These are phyloP conservation scores for Apostasia shenzhenica DNA, from an alignment of 106 monocot species.

Conservation along the genomic window DNA sequence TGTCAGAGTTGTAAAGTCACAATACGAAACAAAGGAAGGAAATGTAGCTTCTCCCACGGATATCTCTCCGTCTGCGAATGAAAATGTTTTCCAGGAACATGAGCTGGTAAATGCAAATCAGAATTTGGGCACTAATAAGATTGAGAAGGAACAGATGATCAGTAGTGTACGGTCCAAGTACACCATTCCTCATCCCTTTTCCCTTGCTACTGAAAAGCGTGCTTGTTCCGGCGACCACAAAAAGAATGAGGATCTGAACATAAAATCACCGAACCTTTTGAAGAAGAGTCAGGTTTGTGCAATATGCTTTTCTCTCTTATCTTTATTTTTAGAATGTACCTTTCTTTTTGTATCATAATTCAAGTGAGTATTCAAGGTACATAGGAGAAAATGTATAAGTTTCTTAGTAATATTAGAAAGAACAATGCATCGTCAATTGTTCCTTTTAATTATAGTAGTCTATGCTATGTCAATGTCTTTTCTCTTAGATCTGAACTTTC, in stretches of 20 bases:
- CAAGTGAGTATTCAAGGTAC: too few relatives aligned
- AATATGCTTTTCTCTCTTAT: background rate
- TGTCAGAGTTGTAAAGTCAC: background rate
- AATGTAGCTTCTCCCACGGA: background rate
- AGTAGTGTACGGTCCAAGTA: background rate
- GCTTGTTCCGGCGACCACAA: background rate
- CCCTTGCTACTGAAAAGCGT: slow-evolving; percentile 6
- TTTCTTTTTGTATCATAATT: background rate
- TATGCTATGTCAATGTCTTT: too few relatives aligned
- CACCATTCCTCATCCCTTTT: slow-evolving; percentile 7
- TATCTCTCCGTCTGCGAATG: background rate
- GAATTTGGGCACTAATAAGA: slow-evolving; percentile 6
- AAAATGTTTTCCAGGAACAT: background rate
- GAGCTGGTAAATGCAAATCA: background rate
- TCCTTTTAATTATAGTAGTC: too few relatives aligned
- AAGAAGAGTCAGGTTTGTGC: slow-evolving; percentile 9
- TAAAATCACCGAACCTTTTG: background rate
- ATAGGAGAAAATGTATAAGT: too few relatives aligned
- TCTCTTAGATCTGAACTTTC: too few relatives aligned
- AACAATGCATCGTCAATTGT: too few relatives aligned
- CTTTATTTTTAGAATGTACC: background rate
- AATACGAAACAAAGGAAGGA: background rate
- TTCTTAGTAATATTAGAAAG: too few relatives aligned
- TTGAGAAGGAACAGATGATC: background rate
- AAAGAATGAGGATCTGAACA: slow-evolving; percentile 1